Evolutionary conservation across 2,329 filamentous ascomycete genomes (phyloP).

Genomic region (Fusarium miscanthi): DNA sequence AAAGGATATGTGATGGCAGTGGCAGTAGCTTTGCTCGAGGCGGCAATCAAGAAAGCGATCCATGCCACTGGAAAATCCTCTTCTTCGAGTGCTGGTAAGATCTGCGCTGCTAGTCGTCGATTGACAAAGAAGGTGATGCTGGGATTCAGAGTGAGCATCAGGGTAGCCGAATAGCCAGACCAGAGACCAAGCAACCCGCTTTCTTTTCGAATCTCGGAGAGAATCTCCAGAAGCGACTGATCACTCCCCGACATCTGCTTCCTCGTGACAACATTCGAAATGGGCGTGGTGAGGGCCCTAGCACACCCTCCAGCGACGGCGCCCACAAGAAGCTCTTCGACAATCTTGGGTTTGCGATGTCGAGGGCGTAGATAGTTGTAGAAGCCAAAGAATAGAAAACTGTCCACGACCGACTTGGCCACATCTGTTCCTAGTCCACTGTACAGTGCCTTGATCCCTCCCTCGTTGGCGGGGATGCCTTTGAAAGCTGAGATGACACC

Average conservation of each 20-base stretch:
- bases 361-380: constrained; percentile 68
- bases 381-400: constrained; percentile 87
- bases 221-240: constrained; percentile 65
- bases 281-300: constrained; percentile 80
- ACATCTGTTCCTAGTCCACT: constrained; percentile 72
- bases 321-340: constrained; percentile 81
- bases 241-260: constrained; percentile 74
- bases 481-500: constrained; percentile 75
- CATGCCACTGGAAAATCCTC: constrained; percentile 54
- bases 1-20: constrained; percentile 86
- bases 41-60: constrained; percentile 67
- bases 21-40: constrained; percentile 81
- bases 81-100: constrained; percentile 63
- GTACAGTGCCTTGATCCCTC: constrained; percentile 77
- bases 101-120: constrained; percentile 71
- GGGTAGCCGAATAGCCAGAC: constrained; percentile 85
- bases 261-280: constrained; percentile 83
- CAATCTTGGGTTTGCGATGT: constrained; percentile 62
- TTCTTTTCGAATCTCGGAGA: constrained; percentile 71
- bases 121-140: constrained; percentile 88
- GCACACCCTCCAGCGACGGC: constrained; percentile 79
- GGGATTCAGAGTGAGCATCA: constrained; percentile 86
- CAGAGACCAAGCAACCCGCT: constrained; percentile 82
- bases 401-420: constrained; percentile 76
- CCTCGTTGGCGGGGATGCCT: constrained; percentile 77